Evolutionary conservation across 2,329 filamentous ascomycete genomes (phyloP), one percentile per base, ranked within the genome.

Genomic region (Ambrosiella xylebori): DNA sequence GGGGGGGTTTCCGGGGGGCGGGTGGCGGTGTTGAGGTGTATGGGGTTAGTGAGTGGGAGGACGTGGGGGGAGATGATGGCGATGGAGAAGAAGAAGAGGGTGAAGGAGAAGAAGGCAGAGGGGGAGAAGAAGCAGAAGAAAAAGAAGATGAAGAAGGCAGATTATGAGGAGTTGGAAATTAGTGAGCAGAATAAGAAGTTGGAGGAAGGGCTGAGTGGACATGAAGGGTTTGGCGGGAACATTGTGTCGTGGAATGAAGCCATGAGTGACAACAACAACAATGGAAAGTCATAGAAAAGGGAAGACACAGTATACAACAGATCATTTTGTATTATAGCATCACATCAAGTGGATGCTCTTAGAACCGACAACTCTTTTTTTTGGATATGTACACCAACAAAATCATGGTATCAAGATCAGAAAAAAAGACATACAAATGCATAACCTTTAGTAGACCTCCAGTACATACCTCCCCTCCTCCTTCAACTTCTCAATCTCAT

Each of bases 401-500:
- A 27, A 27, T 27, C 27, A 27, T 27, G 27, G 27, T 27, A 27
- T 27, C 27, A 2, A 27, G 27, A 27, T 27, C 27, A 27, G 27
- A 27, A 27, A 27, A 27, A 3, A 27, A 27, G 27, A 47, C 40
- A 11, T 36, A 51, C 36, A 36, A 41, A 27, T 19, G 13, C 44
- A 45, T 44, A 17, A 27, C 8, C 57, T 53, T 62, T 87, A 97
- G 72, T 97, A 97, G 58, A 97, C 93, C 74, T 98, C 93, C 58
- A 98, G 77, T 56, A 98, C 91, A 73, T 97, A 98, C 68, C 93
- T 79, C 62, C 86, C 81, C 65, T 88, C 85, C 70, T 98, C 93
- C 85, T 98, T 98, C 65, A 98, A 75, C 73, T 85, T 85, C 76
- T 98, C 94, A 74, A 98, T 97, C 77, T 94, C 89, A 77, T 90